Conservation (phyloP, 78 protist species). For the Monosiga brevicollis region DNA sequence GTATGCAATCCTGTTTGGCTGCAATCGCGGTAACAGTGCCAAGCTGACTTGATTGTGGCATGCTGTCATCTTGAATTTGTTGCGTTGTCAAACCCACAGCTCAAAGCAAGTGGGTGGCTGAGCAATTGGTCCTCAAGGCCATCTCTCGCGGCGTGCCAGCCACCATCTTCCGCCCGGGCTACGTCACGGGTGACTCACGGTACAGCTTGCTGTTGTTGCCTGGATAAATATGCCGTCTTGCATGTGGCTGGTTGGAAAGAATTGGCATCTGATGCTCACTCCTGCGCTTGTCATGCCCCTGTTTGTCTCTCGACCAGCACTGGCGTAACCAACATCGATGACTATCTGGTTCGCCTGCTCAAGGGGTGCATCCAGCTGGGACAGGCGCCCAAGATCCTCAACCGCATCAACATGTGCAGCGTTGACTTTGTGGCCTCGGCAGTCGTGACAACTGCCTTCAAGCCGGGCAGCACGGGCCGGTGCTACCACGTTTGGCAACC, state of each 20-base stretch:
- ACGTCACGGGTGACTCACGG: conserved; percentile 23
- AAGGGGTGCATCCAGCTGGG: conserved; percentile 60
- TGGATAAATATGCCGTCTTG: no score
- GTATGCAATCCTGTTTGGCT: no score
- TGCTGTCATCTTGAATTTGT: no score
- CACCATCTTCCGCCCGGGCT: conserved; percentile 36
- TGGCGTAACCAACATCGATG: conserved; percentile 54
- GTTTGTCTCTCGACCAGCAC: not conserved
- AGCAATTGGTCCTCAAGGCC: conserved; percentile 3
- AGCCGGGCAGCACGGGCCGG: not conserved
- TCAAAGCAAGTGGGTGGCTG: conserved; percentile 56
- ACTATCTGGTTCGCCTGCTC: conserved; percentile 47
- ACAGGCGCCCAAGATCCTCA: conserved; percentile 4
- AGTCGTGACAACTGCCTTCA: conserved; percentile 11
- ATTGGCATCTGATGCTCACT: not conserved
- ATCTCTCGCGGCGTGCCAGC: conserved; percentile 20
- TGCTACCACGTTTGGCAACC: conserved; percentile 31
- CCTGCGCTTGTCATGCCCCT: not conserved
- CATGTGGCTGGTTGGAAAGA: no score
- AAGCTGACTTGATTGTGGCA: no score
- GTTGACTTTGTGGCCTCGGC: conserved; percentile 43
- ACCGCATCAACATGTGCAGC: conserved; percentile 40
- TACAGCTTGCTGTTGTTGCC: not conserved
- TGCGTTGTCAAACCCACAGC: no score
- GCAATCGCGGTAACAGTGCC: no score